Conservation (phyloP, 148 eudicot species). For the Drosera capensis region DNA sequence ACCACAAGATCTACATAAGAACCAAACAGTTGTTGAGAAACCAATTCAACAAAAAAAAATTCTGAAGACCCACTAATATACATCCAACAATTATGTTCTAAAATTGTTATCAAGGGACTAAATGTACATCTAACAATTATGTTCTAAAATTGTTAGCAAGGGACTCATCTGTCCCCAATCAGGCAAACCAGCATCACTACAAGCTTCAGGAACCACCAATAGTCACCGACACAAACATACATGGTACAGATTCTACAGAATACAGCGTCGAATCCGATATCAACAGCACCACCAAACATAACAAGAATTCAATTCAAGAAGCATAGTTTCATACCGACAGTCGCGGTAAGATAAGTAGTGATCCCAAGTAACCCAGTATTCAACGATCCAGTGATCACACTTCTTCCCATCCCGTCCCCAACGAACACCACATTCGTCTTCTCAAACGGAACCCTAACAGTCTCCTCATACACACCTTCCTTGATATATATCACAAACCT, state of each 20-base stretch:
- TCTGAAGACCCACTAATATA: too few relatives aligned
- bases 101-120: too few relatives aligned
- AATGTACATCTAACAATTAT: too few relatives aligned
- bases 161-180: too few relatives aligned
- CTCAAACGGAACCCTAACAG: slow-evolving; percentile 50
- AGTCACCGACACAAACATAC: too few relatives aligned
- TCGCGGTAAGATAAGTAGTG: slow-evolving; percentile 55
- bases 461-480: slow-evolving; percentile 74
- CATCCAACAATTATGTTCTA: too few relatives aligned
- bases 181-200: too few relatives aligned
- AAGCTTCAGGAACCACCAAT: too few relatives aligned
- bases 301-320: neutral
- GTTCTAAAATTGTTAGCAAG: too few relatives aligned
- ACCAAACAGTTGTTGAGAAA: neutral
- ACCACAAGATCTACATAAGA: neutral
- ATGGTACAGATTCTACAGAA: neutral
- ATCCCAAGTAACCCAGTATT: slow-evolving; percentile 35
- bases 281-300: too few relatives aligned
- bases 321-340: slow-evolving; percentile 34
- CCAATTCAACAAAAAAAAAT: neutral
- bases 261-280: too few relatives aligned
- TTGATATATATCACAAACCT: slow-evolving; percentile 46
- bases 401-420: slow-evolving; percentile 83
- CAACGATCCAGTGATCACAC: slow-evolving; percentile 51
- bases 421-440: slow-evolving; percentile 68